Conservation (phyloP, 2,329 filamentous ascomycete species). For the Fusarium oxysporum region DNA sequence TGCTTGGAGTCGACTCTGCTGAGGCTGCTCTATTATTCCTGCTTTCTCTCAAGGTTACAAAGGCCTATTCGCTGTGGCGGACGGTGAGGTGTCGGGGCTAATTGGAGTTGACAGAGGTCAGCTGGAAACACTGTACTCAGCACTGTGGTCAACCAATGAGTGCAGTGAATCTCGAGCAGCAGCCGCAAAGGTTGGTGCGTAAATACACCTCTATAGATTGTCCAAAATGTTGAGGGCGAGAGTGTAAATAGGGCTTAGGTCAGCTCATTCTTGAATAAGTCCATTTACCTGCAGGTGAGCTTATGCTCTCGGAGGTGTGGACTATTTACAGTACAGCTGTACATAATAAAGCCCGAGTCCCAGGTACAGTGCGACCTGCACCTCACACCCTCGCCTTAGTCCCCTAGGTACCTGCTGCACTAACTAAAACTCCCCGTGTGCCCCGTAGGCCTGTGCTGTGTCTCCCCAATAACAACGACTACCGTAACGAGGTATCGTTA, state of each 20-base stretch:
- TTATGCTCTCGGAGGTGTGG: conserved; percentile 31
- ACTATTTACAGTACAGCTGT: conserved; percentile 25
- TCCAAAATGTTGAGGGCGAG: background rate
- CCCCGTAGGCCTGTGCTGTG: conserved; percentile 33
- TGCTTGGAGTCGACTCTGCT: conserved; percentile 10
- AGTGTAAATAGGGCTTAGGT: conserved; percentile 20
- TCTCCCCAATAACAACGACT: conserved; percentile 38
- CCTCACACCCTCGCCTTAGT: background rate
- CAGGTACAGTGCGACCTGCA: conserved; percentile 13
- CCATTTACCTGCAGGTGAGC: conserved; percentile 29
- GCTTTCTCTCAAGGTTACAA: conserved; percentile 28
- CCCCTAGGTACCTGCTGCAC: conserved; percentile 24
- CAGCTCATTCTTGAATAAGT: conserved; percentile 19
- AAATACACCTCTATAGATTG: background rate
- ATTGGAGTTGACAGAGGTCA: background rate
- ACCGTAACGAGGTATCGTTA: conserved; percentile 26
- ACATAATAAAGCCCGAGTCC: background rate
- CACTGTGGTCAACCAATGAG: conserved; percentile 13
- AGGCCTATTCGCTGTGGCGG: conserved; percentile 18
- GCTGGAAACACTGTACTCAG: conserved; percentile 25
- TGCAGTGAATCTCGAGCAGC: background rate
- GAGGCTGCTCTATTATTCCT: conserved; percentile 12
- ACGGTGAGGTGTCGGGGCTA: conserved; percentile 20
- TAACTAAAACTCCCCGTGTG: conserved; percentile 37
- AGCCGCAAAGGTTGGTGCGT: background rate